Conservation (phyloP, 2,329 filamentous ascomycete species). For the Cytospora chrysosperma region DNA sequence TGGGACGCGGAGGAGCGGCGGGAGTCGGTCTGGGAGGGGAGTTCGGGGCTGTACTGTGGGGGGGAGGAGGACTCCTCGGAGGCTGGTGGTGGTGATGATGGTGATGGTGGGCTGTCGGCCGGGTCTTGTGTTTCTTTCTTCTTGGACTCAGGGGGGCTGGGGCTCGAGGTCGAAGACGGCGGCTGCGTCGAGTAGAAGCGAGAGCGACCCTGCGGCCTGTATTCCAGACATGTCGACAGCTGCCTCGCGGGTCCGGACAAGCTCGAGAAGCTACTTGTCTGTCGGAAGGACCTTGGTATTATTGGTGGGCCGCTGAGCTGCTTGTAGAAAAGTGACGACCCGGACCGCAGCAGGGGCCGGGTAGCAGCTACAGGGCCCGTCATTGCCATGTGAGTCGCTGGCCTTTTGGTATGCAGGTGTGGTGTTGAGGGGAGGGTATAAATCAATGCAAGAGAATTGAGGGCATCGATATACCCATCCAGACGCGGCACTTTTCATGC, state of each 20-base stretch:
- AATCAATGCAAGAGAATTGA: not conserved
- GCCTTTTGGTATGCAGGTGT: not conserved
- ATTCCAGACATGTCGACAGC: conserved; percentile 33
- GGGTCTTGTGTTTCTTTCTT: not conserved
- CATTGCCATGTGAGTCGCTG: conserved; percentile 16
- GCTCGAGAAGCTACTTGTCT: conserved; percentile 11
- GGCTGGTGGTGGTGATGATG: not conserved
- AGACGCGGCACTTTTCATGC: conserved; percentile 15
- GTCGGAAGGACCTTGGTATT: conserved; percentile 3
- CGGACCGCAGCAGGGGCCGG: conserved; percentile 22
- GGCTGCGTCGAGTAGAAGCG: conserved; percentile 34
- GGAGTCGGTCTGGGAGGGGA: conserved; percentile 47
- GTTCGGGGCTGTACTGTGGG: conserved; percentile 31
- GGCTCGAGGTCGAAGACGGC: not conserved
- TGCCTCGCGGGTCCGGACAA: not conserved
- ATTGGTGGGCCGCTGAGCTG: conserved; percentile 25
- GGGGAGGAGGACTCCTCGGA: conserved; percentile 17
- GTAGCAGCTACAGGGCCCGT: conserved; percentile 25
- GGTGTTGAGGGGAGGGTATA: not conserved
- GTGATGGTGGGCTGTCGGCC: not conserved
- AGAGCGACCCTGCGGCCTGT: conserved; percentile 27
- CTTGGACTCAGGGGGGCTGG: not conserved
- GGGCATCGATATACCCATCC: not conserved
- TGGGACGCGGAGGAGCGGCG: conserved; percentile 44
- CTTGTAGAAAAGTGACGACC: conserved; percentile 21